Evolutionary conservation across 176 grass and related monocot genomes (phyloP).

Genomic region (Oryza coarctata): DNA sequence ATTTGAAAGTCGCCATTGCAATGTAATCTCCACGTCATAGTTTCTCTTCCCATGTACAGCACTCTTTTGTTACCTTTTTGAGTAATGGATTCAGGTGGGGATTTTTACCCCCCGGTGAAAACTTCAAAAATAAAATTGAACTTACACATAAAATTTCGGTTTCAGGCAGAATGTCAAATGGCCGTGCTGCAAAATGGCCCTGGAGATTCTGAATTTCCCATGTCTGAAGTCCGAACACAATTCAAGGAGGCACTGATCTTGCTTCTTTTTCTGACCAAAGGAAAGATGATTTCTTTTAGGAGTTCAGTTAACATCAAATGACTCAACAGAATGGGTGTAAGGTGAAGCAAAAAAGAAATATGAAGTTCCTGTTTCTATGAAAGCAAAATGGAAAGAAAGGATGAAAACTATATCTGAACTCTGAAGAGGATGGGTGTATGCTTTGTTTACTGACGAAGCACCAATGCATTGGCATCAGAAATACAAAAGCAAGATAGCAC

Average conservation of each 20-base stretch:
- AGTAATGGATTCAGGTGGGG: too few species aligned
- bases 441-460: not conserved
- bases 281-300: not conserved
- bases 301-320: not conserved
- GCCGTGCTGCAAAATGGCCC: not conserved
- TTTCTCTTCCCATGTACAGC: too few species aligned
- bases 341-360: not conserved
- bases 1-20: too few species aligned
- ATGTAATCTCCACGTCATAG: too few species aligned
- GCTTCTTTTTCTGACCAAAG: not conserved
- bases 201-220: not conserved
- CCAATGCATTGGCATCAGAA: not conserved
- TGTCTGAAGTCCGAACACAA: not conserved
- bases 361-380: not conserved
- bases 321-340: not conserved
- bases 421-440: not conserved
- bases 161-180: not conserved
- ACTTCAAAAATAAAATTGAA: too few species aligned
- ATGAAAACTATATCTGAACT: not conserved
- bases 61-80: too few species aligned
- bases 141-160: too few species aligned
- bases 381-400: not conserved
- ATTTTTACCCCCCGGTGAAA: too few species aligned
- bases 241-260: not conserved
- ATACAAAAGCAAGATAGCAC: not conserved